phyloP scores from a whole-genome alignment of 257 asterid genomes.

The Capsicum chinense region DNA sequence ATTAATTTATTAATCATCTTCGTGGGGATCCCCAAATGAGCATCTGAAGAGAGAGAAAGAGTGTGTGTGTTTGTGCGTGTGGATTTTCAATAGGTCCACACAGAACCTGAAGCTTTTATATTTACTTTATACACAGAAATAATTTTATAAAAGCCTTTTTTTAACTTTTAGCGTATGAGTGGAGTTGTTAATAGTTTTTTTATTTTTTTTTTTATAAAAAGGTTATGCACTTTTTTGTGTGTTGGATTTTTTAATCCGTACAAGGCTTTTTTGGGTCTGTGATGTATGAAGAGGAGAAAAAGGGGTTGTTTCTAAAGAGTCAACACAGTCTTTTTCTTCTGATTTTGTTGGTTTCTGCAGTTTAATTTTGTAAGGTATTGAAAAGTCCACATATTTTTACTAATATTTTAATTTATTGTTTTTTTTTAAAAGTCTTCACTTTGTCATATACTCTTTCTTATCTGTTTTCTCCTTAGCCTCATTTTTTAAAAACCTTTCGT shows the following conservation, averaged over 20 bases:
- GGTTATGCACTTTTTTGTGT: not conserved
- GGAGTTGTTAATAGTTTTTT: not conserved
- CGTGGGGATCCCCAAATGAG: slow-evolving; percentile 39
- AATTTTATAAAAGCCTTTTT: slow-evolving; percentile 24
- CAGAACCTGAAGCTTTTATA: slow-evolving; percentile 30
- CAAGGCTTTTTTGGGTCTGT: slow-evolving; percentile 15
- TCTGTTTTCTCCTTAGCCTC: not conserved
- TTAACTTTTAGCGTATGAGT: slow-evolving; percentile 25
- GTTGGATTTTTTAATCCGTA: too few species aligned
- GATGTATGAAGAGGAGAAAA: not conserved
- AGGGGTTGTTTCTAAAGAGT: not conserved
- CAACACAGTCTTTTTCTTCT: slow-evolving; percentile 18
- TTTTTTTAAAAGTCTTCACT: not conserved
- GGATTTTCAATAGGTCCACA: slow-evolving; percentile 29
- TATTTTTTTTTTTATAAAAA: not conserved
- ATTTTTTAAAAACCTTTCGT: slow-evolving; percentile 37
- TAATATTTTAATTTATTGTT: not conserved
- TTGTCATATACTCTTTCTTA: too few species aligned
- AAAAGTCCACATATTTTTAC: slow-evolving; percentile 45
- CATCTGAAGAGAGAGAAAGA: slow-evolving; percentile 24
- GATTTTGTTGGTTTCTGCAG: slow-evolving; percentile 19
- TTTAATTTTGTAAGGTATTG: slow-evolving; percentile 44
- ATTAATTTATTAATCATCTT: not conserved
- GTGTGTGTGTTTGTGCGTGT: not conserved
- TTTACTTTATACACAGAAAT: slow-evolving; percentile 12